These are phyloP conservation scores for Eruca vesicaria DNA, from an alignment of 441 rosid genomes.

Conservation along the genomic window DNA sequence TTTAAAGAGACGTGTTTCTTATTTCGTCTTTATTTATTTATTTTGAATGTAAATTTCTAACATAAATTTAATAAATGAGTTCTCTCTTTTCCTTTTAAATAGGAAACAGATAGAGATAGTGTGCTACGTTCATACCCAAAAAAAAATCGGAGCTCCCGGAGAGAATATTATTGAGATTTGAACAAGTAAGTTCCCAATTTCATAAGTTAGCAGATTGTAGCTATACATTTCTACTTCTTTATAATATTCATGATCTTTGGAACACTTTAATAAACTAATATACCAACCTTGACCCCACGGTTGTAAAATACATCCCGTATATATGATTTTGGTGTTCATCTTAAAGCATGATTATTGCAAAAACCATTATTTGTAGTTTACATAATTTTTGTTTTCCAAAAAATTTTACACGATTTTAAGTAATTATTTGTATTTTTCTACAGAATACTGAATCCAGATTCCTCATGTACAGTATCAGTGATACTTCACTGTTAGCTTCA, in stretches of 20 bases:
- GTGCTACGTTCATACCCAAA: not conserved
- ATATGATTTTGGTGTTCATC: not conserved
- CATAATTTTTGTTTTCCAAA: not conserved
- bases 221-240: not conserved
- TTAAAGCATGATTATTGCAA: too few relatives aligned
- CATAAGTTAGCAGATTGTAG: not conserved
- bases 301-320: not conserved
- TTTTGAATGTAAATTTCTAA: not conserved
- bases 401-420: not conserved
- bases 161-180: not conserved
- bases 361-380: too few relatives aligned
- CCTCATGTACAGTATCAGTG: not conserved
- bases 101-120: not conserved
- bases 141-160: not conserved
- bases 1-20: not conserved
- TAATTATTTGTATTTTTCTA: not conserved
- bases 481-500: constrained; percentile 1
- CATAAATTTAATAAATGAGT: not conserved
- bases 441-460: constrained; percentile 2
- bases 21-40: not conserved
- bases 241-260: not conserved
- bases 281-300: not conserved
- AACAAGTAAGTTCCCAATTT: constrained; percentile 18
- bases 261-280: not conserved
- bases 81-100: constrained; percentile 5